Evolutionary conservation across 805 yeast genomes (phyloP).

Genomic region (Yarrowia divulgata): DNA sequence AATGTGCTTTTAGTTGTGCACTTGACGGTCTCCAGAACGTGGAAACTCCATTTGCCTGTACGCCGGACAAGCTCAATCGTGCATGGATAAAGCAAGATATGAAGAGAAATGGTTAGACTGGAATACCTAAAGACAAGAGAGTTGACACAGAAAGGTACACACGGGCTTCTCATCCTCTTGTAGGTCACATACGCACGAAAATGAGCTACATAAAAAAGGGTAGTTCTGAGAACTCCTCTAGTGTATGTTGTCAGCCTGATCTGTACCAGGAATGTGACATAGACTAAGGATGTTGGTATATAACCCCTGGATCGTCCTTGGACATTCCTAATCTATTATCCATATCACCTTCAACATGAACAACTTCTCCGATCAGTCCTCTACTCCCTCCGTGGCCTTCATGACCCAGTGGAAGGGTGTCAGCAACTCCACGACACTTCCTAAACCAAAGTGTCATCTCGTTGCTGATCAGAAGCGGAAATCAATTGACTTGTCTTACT

Average conservation of each 20-base stretch:
- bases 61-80: too few relatives aligned
- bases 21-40: too few relatives aligned
- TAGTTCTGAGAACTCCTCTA: conserved; percentile 7
- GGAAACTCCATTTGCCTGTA: too few relatives aligned
- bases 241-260: background rate
- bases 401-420: background rate
- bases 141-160: too few relatives aligned
- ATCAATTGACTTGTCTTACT: background rate
- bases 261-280: background rate
- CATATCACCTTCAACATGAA: background rate
- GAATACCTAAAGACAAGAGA: too few relatives aligned
- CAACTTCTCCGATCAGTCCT: background rate
- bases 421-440: background rate
- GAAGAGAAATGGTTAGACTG: too few relatives aligned
- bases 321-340: background rate
- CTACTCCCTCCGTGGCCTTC: background rate
- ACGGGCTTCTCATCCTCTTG: too few relatives aligned
- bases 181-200: too few relatives aligned
- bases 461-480: background rate
- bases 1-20: too few relatives aligned
- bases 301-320: background rate
- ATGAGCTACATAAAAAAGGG: background rate
- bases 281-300: background rate
- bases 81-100: background rate
- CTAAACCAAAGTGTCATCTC: background rate